These are phyloP conservation scores for Eucalyptus paniculata DNA, from an alignment of 345 rosid species.

Conservation along the genomic window DNA sequence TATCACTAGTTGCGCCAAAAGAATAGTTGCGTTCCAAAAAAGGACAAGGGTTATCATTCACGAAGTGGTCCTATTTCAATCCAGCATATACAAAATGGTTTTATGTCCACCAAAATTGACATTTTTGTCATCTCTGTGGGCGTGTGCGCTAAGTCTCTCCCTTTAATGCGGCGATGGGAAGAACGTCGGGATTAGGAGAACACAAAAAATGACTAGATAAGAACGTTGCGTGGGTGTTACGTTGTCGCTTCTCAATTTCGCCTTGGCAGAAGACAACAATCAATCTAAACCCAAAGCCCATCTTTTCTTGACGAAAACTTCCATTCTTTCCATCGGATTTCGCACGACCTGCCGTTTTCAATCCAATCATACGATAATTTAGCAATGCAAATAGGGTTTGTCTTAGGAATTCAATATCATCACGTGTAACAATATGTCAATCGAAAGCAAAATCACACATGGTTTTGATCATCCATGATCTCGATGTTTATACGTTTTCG, in stretches of 20 bases:
- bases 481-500: neutral
- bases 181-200: no score
- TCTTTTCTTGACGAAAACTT: neutral
- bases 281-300: neutral
- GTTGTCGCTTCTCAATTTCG: neutral
- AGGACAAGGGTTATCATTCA: neutral
- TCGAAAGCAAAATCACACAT: neutral
- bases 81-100: neutral
- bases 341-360: neutral
- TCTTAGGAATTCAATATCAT: neutral
- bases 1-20: neutral
- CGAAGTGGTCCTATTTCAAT: neutral
- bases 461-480: neutral
- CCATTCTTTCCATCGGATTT: neutral
- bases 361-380: neutral
- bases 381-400: neutral
- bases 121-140: no score
- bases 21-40: neutral
- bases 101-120: neutral
- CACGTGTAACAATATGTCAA: neutral
- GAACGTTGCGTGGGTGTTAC: neutral
- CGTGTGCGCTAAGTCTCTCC: neutral
- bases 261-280: neutral
- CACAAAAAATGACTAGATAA: neutral
- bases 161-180: neutral